These are phyloP conservation scores for Apophysomyces trapeziformis DNA, from an alignment of 371 early-diverging fungal species.

Conservation along the genomic window DNA sequence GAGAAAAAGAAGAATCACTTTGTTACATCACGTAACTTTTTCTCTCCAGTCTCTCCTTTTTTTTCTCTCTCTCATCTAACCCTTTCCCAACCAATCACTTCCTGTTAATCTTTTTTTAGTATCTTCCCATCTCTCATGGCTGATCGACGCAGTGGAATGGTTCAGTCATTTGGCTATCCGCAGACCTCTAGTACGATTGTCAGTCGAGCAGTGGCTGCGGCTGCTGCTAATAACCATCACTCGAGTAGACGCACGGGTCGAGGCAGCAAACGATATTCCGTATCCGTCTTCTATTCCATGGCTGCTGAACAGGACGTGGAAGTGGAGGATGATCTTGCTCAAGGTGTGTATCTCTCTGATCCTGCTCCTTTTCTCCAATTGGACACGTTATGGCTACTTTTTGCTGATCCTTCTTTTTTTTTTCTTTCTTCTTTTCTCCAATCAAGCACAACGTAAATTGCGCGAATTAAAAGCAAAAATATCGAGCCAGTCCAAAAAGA, in stretches of 20 bases:
- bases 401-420: slow-evolving; percentile 5
- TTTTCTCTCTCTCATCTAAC: neutral
- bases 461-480: slow-evolving; percentile 88
- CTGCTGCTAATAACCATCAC: slow-evolving; percentile 50
- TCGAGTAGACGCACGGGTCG: slow-evolving; percentile 39
- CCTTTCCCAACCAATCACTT: slow-evolving; percentile 4
- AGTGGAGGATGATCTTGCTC: slow-evolving; percentile 91
- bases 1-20: neutral
- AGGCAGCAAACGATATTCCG: slow-evolving; percentile 77
- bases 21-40: slow-evolving; percentile 3
- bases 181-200: slow-evolving; percentile 39
- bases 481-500: slow-evolving; percentile 92
- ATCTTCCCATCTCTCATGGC: slow-evolving; percentile 27
- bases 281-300: slow-evolving; percentile 90
- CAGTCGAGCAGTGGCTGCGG: slow-evolving; percentile 51
- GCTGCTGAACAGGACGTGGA: slow-evolving; percentile 93
- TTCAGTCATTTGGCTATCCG: slow-evolving; percentile 42
- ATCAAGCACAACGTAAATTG: slow-evolving; percentile 79
- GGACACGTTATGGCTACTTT: too few species aligned
- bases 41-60: neutral
- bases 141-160: slow-evolving; percentile 52
- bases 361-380: neutral
- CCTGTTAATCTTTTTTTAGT: slow-evolving; percentile 4
- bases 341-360: slow-evolving; percentile 30
- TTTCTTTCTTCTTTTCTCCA: slow-evolving; percentile 7